A percentile compares a stretch with the other conserved stretches of the same genome.
These are phyloP conservation scores for Claviceps pazoutovae DNA, from an alignment of 2,329 filamentous ascomycete species.

Conservation along the genomic window DNA sequence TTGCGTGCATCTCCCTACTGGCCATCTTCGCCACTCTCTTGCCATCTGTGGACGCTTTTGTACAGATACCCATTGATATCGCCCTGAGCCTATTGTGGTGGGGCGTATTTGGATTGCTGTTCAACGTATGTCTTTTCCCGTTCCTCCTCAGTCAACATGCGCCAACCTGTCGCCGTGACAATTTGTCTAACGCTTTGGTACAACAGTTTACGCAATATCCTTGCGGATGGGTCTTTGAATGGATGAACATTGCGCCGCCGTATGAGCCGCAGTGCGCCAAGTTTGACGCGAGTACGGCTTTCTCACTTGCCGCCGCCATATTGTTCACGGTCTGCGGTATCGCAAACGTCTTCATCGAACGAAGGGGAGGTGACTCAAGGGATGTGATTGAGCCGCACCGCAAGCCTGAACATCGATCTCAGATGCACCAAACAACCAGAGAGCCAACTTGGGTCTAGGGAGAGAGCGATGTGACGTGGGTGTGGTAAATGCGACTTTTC, in stretches of 20 bases:
- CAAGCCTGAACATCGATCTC: not conserved
- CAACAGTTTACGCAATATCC: constrained; percentile 22
- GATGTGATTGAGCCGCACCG: not conserved
- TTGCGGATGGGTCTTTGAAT: constrained; percentile 40
- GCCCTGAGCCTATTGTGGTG: constrained; percentile 52
- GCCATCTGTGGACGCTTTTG: constrained; percentile 46
- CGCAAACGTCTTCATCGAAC: constrained; percentile 14
- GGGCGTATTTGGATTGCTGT: constrained; percentile 44
- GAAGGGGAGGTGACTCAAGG: not conserved
- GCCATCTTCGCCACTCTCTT: constrained; percentile 53
- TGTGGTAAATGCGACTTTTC: not conserved
- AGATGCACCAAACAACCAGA: not conserved
- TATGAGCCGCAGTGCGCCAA: constrained; percentile 36
- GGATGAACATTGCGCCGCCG: constrained; percentile 30
- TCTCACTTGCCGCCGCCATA: constrained; percentile 50
- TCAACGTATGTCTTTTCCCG: constrained; percentile 27
- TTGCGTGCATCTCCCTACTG: constrained; percentile 50
- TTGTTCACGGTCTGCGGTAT: constrained; percentile 48
- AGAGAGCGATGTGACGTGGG: not conserved
- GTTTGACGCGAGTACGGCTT: constrained; percentile 52
- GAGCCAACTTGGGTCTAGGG: not conserved
- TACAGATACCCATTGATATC: constrained; percentile 52
- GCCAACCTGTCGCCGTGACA: no score
- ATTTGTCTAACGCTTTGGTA: not conserved
- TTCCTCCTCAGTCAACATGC: not conserved